A percentile compares a stretch with the other conserved stretches of the same genome.
phyloP scores from a whole-genome alignment of 495 filamentous ascomycete species.

The Podospora pseudopauciseta region DNA sequence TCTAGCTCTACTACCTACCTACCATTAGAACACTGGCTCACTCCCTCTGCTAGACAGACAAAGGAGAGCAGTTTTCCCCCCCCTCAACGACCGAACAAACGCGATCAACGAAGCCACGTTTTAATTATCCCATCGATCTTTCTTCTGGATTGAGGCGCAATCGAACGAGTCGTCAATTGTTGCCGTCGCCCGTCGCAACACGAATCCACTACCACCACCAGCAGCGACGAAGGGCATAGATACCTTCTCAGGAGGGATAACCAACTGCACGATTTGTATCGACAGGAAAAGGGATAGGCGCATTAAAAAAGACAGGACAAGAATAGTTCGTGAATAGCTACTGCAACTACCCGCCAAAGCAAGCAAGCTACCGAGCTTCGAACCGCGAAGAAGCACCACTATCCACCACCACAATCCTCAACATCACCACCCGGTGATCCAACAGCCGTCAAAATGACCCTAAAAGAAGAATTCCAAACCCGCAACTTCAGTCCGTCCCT shows the following conservation, averaged over 20 bases:
- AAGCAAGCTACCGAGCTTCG: not conserved
- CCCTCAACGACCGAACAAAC: not conserved
- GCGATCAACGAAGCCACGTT: not conserved
- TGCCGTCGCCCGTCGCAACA: conserved; percentile 1
- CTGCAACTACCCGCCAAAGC: not conserved
- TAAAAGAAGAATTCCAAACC: conserved; percentile 77
- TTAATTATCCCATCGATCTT: conserved; percentile 3
- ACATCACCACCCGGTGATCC: not conserved
- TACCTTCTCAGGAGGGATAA: too few species aligned
- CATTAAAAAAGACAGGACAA: not conserved
- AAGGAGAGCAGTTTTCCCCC: not conserved
- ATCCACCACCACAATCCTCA: not conserved
- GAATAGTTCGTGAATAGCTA: not conserved
- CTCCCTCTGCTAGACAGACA: too few species aligned
- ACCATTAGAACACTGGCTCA: too few species aligned
- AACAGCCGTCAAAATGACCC: conserved; percentile 43
- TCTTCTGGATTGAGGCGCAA: not conserved
- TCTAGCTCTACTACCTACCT: too few species aligned
- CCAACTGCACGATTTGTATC: too few species aligned
- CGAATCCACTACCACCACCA: not conserved
- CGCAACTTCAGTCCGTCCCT: conserved; percentile 91
- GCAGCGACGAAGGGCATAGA: too few species aligned
- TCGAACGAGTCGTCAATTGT: not conserved
- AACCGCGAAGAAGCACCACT: not conserved
- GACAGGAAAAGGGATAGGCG: too few species aligned